phyloP scores from a whole-genome alignment of 2,329 filamentous ascomycete genomes.

The Neopestalotiopsis sp. region DNA sequence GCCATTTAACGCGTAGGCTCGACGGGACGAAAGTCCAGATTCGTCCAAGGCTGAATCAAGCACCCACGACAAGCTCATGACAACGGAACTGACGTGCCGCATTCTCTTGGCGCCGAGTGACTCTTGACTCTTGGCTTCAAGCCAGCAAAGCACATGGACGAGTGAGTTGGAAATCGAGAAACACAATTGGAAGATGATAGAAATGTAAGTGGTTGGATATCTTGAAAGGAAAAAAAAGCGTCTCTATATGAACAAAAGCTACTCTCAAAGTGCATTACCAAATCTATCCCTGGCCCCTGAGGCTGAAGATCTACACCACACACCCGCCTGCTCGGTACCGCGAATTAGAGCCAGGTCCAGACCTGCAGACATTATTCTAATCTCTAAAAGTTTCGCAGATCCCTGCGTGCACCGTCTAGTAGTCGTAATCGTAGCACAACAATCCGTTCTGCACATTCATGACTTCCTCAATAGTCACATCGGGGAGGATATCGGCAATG shows the following conservation, averaged over 20 bases:
- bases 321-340: background rate
- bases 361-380: background rate
- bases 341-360: no score
- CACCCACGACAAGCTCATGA: background rate
- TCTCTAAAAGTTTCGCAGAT: background rate
- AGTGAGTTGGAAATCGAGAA: no score
- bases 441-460: slow-evolving; percentile 10
- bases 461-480: background rate
- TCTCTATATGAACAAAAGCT: background rate
- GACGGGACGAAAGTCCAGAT: background rate
- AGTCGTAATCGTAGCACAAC: slow-evolving; percentile 11
- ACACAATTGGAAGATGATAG: no score
- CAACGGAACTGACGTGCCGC: background rate
- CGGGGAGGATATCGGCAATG: background rate
- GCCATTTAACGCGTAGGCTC: background rate
- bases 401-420: background rate
- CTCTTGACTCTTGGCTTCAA: no score
- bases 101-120: background rate
- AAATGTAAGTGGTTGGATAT: no score
- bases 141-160: no score
- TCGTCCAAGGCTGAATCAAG: background rate
- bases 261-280: background rate
- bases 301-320: background rate
- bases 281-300: background rate
- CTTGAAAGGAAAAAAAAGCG: background rate